Percentiles rank a stretch among this genome's conserved stretches.
Evolutionary conservation across 345 rosid species (phyloP).

Genomic region (Erodium maritimum): DNA sequence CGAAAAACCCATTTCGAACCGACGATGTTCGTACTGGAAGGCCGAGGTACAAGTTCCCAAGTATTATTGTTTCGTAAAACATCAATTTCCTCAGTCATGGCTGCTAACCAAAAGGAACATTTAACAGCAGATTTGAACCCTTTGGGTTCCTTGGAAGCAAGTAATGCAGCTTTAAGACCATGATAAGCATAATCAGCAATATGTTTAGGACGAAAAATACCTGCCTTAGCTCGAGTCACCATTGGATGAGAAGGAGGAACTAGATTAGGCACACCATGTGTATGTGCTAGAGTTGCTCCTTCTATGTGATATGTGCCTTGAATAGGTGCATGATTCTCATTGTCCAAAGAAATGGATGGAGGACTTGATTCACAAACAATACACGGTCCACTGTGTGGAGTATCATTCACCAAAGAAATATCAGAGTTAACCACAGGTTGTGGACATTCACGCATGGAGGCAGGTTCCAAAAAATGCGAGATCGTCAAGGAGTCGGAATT

Average conservation of each 20-base stretch:
- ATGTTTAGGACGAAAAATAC: background rate
- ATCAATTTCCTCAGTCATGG: background rate
- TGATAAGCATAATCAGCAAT: background rate
- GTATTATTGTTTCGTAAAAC: conserved; percentile 3
- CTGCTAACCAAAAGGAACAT: background rate
- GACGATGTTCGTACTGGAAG: background rate
- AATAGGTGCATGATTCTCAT: background rate
- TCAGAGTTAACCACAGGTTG: too few species aligned
- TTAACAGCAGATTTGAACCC: conserved; percentile 1
- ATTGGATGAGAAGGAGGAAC: conserved; percentile 5
- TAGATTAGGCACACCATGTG: background rate
- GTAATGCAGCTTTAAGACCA: background rate
- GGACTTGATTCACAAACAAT: too few species aligned
- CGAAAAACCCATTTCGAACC: conserved; percentile 1
- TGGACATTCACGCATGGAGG: too few species aligned
- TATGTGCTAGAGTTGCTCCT: background rate
- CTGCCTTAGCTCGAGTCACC: background rate
- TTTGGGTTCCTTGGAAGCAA: background rate
- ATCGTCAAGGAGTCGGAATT: background rate
- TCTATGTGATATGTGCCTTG: background rate
- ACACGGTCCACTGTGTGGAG: too few species aligned
- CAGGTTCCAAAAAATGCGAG: background rate
- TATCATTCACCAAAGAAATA: too few species aligned
- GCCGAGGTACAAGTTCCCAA: conserved; percentile 1
- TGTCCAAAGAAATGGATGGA: too few species aligned